Percentiles rank a stretch among this genome's conserved stretches.
Evolutionary conservation across 331 rosid genomes (phyloP).

Genomic region (Arachis monticola): DNA sequence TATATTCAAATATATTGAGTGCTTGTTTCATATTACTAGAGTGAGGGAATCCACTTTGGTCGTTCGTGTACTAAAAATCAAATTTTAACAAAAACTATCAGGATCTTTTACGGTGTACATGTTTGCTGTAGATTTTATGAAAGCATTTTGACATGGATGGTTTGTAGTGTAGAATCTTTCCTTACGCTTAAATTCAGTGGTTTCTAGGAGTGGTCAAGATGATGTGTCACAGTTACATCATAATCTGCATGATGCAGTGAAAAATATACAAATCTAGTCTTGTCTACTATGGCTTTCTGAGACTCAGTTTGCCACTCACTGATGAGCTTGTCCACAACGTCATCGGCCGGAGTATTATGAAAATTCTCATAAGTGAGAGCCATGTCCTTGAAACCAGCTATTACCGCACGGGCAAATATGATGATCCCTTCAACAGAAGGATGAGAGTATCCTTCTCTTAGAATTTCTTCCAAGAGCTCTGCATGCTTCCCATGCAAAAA

Average conservation of each 20-base stretch:
- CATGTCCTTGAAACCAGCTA: constrained; percentile 62
- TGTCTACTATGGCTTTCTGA: constrained; percentile 7
- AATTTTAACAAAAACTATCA: constrained; percentile 4
- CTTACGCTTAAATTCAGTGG: constrained; percentile 51
- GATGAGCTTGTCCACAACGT: no score
- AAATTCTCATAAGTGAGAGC: constrained; percentile 60
- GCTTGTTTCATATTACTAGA: not conserved
- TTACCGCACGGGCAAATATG: constrained; percentile 69
- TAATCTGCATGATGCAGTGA: constrained; percentile 80
- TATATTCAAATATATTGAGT: no score
- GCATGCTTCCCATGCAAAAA: no score
- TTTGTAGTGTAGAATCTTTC: constrained; percentile 44
- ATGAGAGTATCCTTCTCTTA: constrained; percentile 31
- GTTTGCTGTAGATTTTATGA: constrained; percentile 22
- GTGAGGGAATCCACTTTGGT: not conserved
- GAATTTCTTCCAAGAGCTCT: no score
- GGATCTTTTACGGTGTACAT: not conserved
- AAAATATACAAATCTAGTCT: constrained; percentile 54
- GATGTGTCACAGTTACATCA: constrained; percentile 61
- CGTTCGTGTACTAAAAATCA: not conserved
- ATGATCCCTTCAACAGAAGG: constrained; percentile 78
- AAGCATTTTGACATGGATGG: constrained; percentile 47
- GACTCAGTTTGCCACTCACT: no score
- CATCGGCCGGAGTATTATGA: constrained; percentile 50
- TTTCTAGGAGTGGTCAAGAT: constrained; percentile 40